phyloP scores from a whole-genome alignment of 176 grass and related monocot genomes.

The Zoysia pacifica region DNA sequence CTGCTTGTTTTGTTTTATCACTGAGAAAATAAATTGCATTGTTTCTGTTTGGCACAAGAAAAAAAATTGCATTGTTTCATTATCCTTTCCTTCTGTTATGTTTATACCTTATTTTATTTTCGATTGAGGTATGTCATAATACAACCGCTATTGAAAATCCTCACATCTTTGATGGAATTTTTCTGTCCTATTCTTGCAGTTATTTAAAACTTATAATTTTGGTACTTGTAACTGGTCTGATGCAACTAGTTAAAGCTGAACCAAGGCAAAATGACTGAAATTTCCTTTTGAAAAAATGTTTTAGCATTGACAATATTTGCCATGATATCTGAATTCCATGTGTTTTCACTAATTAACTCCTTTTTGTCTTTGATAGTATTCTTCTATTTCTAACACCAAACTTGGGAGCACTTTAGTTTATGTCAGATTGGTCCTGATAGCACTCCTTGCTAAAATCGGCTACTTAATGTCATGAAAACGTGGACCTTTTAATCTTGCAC shows the following conservation, averaged over 20 bases:
- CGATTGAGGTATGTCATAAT: background rate
- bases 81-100: background rate
- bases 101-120: too few relatives aligned
- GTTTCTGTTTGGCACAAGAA: background rate
- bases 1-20: background rate
- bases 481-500: background rate
- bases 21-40: background rate
- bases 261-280: background rate
- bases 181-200: background rate
- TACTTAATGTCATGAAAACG: slow-evolving; percentile 1
- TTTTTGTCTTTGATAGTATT: background rate
- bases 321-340: background rate
- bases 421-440: background rate
- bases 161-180: background rate
- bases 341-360: background rate
- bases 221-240: background rate
- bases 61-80: background rate
- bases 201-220: background rate
- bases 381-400: background rate
- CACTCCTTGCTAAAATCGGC: background rate
- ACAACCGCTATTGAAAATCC: background rate
- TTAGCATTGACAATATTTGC: background rate
- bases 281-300: background rate
- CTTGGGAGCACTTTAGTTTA: slow-evolving; percentile 1
- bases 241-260: background rate